A percentile compares a stretch with the other conserved stretches of the same genome.
Conservation (phyloP, 495 filamentous ascomycete species). For the Aspergillus kassunensis region DNA sequence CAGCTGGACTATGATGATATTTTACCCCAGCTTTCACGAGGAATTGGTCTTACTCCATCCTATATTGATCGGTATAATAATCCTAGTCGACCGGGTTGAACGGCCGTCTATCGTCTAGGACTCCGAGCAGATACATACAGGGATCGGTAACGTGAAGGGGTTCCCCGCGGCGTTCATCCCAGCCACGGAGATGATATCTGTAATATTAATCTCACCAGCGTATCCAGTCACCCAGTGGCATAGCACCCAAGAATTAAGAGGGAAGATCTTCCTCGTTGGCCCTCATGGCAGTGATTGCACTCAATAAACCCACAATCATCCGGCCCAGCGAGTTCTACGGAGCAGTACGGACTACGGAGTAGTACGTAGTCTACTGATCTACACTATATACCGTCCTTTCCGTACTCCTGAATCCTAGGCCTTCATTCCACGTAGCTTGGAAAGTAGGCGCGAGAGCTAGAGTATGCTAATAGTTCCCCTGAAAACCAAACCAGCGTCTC, state of each 20-base stretch:
- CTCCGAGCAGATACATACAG: neutral
- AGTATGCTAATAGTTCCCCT: neutral
- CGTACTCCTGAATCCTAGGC: no score
- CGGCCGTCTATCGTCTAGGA: neutral
- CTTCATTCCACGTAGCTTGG: no score
- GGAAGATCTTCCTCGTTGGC: neutral
- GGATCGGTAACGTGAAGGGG: neutral
- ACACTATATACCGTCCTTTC: no score
- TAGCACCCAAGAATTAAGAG: neutral
- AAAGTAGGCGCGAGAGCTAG: neutral
- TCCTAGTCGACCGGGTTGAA: neutral
- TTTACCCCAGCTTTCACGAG: slow-evolving; percentile 4
- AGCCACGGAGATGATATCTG: neutral
- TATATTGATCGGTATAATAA: neutral
- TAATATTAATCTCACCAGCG: no score
- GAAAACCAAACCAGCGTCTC: slow-evolving; percentile 17
- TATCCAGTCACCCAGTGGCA: no score
- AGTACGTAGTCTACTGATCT: no score
- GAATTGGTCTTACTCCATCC: neutral
- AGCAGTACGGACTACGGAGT: no score
- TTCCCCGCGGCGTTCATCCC: neutral
- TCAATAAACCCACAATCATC: neutral
- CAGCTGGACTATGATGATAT: neutral
- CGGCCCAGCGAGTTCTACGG: neutral
- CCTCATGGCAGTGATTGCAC: neutral